These are phyloP conservation scores for Hydnomerulius pinastri DNA, from an alignment of 768 basidiomycete genomes.

Conservation along the genomic window DNA sequence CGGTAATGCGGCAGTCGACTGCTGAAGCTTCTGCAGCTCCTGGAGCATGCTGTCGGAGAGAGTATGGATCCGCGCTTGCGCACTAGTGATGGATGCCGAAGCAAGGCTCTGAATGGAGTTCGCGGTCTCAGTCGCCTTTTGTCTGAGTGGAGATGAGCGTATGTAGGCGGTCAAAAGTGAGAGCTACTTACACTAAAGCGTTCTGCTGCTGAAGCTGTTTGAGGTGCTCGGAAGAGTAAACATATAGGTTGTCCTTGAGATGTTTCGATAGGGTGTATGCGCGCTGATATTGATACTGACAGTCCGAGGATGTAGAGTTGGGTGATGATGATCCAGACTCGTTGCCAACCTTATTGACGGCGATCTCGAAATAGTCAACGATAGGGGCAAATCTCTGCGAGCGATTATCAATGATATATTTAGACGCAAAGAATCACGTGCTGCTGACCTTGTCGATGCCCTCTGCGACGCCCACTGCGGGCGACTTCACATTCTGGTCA, in stretches of 20 bases:
- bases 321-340: conserved; percentile 49
- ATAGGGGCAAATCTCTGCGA: conserved; percentile 69
- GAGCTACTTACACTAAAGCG: conserved; percentile 54
- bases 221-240: conserved; percentile 70
- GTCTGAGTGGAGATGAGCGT: conserved; percentile 39
- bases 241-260: conserved; percentile 61
- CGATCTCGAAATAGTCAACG: conserved; percentile 68
- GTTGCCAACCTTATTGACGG: conserved; percentile 48
- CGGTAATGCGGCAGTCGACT: conserved; percentile 59
- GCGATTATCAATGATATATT: conserved; percentile 10
- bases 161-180: conserved; percentile 1
- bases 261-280: conserved; percentile 65
- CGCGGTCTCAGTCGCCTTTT: conserved; percentile 70
- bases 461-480: conserved; percentile 61
- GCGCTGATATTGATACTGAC: conserved; percentile 79
- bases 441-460: conserved; percentile 71
- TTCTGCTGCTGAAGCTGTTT: conserved; percentile 70
- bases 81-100: conserved; percentile 53
- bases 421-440: conserved; percentile 18
- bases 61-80: conserved; percentile 56
- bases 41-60: conserved; percentile 67
- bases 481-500: conserved; percentile 64
- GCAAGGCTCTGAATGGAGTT: conserved; percentile 61
- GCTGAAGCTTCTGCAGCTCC: conserved; percentile 67
- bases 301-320: conserved; percentile 49